These are phyloP conservation scores for Saccharomyces hybrid DNA, from an alignment of 1,139 yeast genomes.

Conservation along the genomic window DNA sequence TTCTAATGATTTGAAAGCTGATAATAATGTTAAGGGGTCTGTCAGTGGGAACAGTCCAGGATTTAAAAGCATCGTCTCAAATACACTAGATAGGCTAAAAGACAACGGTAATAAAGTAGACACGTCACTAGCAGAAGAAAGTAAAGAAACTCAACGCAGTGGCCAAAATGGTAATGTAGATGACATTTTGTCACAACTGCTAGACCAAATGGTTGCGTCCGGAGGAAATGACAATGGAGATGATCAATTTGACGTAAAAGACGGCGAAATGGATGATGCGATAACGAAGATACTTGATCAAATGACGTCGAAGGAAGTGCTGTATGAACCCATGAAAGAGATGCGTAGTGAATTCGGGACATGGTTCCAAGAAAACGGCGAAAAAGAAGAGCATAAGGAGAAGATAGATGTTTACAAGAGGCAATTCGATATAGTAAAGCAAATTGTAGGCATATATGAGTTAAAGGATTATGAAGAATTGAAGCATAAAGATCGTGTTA, in stretches of 20 bases:
- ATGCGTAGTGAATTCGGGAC: constrained; percentile 52
- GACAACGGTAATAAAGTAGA: constrained; percentile 63
- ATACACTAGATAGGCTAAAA: constrained; percentile 71
- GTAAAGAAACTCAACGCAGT: constrained; percentile 21
- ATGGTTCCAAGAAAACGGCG: constrained; percentile 38
- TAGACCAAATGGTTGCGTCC: constrained; percentile 37
- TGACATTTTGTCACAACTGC: constrained; percentile 51
- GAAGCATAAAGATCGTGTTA: constrained; percentile 48
- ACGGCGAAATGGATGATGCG: constrained; percentile 51
- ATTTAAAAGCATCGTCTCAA: constrained; percentile 72
- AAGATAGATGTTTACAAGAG: constrained; percentile 46
- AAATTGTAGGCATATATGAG: constrained; percentile 54
- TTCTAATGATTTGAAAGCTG: constrained; percentile 40
- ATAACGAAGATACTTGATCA: constrained; percentile 76
- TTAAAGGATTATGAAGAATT: constrained; percentile 46
- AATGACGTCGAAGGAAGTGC: constrained; percentile 75
- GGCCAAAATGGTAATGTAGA: constrained; percentile 37
- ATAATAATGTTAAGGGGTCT: constrained; percentile 33
- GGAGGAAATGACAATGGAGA: constrained; percentile 31
- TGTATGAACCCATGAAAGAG: constrained; percentile 85
- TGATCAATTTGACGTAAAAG: constrained; percentile 42
- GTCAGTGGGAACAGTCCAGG: constrained; percentile 31
- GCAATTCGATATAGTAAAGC: constrained; percentile 49
- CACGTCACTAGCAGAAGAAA: constrained; percentile 45
- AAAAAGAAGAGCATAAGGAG: constrained; percentile 39